Conservation (phyloP, 306 rosid species). For the Quercus mongolica region DNA sequence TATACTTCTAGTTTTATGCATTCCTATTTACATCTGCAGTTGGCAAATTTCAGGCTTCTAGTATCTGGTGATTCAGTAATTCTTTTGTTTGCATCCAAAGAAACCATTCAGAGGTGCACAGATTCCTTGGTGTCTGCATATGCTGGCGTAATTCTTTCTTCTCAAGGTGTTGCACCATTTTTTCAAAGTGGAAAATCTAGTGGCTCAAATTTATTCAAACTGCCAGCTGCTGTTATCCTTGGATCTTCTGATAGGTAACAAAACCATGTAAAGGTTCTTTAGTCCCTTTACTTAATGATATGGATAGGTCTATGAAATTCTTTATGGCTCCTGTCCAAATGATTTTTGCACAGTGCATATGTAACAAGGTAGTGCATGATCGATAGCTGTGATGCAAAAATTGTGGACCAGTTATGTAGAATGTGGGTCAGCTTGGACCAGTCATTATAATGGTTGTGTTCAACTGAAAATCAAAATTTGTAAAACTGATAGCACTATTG, state of each 20-base stretch:
- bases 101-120: constrained; percentile 24
- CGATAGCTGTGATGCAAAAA: neutral
- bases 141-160: constrained; percentile 43
- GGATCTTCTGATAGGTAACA: constrained; percentile 43
- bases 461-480: neutral
- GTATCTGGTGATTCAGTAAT: constrained; percentile 31
- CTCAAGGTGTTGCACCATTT: constrained; percentile 26
- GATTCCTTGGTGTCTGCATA: constrained; percentile 37
- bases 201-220: constrained; percentile 27
- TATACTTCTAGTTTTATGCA: neutral
- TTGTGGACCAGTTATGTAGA: neutral
- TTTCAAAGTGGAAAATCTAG: constrained; percentile 25
- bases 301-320: neutral
- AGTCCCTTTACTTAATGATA: neutral
- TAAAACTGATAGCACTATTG: neutral
- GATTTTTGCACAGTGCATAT: neutral
- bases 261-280: neutral
- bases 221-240: constrained; percentile 37
- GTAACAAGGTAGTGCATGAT: neutral
- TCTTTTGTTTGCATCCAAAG: constrained; percentile 40
- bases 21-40: constrained; percentile 3
- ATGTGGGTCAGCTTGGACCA: neutral
- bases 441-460: neutral
- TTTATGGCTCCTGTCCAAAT: neutral
- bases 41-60: constrained; percentile 40